phyloP scores from a whole-genome alignment of 169 alveolate genomes.

The Perkinsus chesapeaki region DNA sequence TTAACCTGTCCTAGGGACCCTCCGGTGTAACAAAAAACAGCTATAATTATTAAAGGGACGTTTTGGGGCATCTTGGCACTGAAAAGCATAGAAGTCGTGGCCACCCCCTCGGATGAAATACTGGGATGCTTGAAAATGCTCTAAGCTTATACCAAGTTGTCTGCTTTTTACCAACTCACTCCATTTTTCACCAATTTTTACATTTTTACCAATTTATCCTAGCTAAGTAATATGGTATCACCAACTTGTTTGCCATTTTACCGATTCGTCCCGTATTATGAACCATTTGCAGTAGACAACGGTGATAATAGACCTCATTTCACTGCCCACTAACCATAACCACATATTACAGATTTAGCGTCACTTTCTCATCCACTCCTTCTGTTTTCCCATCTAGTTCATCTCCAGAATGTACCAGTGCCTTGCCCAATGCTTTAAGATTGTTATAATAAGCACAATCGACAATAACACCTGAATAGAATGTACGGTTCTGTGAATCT shows the following conservation, averaged over 20 bases:
- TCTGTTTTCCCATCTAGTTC: background rate
- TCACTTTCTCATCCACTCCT: background rate
- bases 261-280: too few species aligned
- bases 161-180: too few species aligned
- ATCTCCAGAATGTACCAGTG: background rate
- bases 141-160: too few species aligned
- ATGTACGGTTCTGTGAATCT: too few species aligned
- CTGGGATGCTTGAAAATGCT: too few species aligned
- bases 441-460: background rate
- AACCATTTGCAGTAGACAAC: too few species aligned
- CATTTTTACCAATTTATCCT: too few species aligned
- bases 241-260: too few species aligned
- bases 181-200: too few species aligned
- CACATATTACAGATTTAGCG: background rate
- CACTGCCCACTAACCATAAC: too few species aligned
- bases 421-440: background rate
- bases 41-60: background rate
- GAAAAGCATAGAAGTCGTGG: background rate
- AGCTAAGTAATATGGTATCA: too few species aligned
- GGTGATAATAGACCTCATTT: too few species aligned
- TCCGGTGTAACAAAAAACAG: background rate
- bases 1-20: background rate
- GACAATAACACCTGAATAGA: background rate
- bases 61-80: background rate
- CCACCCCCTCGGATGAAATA: background rate